Base-by-base conservation (phyloP, 495 filamentous ascomycete genomes). In the Apiosordaria backusii region DNA sequence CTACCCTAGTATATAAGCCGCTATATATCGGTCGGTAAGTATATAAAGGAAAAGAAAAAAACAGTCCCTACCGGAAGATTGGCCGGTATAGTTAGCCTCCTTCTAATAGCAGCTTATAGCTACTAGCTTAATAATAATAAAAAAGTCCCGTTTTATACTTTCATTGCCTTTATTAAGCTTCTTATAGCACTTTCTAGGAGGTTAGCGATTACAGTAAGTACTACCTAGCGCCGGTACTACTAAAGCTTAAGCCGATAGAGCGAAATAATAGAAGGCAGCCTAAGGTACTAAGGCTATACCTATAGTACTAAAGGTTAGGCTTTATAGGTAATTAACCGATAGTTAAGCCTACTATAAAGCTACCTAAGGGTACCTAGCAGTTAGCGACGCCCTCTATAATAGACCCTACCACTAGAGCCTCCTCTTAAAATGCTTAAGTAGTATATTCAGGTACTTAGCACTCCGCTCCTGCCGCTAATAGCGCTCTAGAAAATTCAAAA, bases 321-420 rank as follows among this genome's bases (percentile, higher is more conserved):
- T 84, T 75, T 84, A 80, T 85, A 79, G 81, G 80, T 79, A 68
- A 60, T 70, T 85, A 79, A 78, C 80, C 76, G 69, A 62, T 81
- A 75, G 80, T 77, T 70, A 84, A 7, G 65, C 65, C 69, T 80
- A 72, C 57, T 62, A n/a, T n/a, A 62, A 69, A 81, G 76, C 75
- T 78, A 55, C 74, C 52, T 5, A 82, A 79, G 77, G 80, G 78
- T 68, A 79, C 64, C 65, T 66, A 66, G 67, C 65, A 65, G 74
- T 77, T 79, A 54, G 78, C 79, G 77, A 71, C 68, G 66, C 59
- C 60, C 69, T 62, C 65, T 53, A 61, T 13, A 25, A 40, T 35
- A 22, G 60, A 69, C 64, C 29, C 61, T 55, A 26, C 40, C 61
- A 50, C 45, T 19, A 23, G 19, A 63, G 63, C 53, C 67, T 66